phyloP scores from a whole-genome alignment of 805 yeast species.

The Metschnikowia shivogae region DNA sequence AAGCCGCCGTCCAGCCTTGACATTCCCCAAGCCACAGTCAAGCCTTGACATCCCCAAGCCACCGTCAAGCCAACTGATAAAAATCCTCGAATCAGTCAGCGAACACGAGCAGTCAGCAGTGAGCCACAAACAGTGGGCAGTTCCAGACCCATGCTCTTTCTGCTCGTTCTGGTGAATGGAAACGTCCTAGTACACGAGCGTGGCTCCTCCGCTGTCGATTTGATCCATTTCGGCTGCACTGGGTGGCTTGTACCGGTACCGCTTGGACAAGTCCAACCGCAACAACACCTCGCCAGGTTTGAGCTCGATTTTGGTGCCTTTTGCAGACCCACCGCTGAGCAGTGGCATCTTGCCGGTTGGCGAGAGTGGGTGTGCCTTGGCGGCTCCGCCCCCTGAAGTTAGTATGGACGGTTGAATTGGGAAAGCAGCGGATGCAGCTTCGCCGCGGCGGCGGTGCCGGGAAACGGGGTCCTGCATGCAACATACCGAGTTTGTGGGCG shows the following conservation, averaged over 20 bases:
- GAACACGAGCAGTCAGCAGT: too few relatives aligned
- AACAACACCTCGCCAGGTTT: constrained; percentile 44
- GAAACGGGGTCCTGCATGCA: background rate
- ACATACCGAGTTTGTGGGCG: constrained; percentile 44
- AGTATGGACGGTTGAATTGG: constrained; percentile 6
- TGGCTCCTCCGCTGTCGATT: constrained; percentile 83
- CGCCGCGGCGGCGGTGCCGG: background rate
- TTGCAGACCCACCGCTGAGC: constrained; percentile 5
- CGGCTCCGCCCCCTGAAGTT: constrained; percentile 9
- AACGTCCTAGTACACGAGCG: constrained; percentile 38
- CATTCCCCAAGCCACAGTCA: too few relatives aligned
- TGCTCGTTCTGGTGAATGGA: background rate
- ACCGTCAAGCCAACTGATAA: too few relatives aligned
- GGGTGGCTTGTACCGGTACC: constrained; percentile 65
- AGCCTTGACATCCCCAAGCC: too few relatives aligned
- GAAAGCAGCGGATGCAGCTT: background rate
- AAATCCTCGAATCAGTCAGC: too few relatives aligned
- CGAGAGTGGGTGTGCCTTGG: constrained; percentile 34
- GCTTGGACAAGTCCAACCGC: constrained; percentile 62
- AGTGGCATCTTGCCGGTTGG: constrained; percentile 44
- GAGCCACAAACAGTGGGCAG: too few relatives aligned
- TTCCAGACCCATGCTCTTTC: background rate
- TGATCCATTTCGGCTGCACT: constrained; percentile 70
- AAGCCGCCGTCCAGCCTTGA: too few relatives aligned
- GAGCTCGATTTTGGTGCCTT: constrained; percentile 33